Evolutionary conservation across 1,284 basidiomycete genomes (phyloP).

Genomic region (Ceratobasidium sp.): DNA sequence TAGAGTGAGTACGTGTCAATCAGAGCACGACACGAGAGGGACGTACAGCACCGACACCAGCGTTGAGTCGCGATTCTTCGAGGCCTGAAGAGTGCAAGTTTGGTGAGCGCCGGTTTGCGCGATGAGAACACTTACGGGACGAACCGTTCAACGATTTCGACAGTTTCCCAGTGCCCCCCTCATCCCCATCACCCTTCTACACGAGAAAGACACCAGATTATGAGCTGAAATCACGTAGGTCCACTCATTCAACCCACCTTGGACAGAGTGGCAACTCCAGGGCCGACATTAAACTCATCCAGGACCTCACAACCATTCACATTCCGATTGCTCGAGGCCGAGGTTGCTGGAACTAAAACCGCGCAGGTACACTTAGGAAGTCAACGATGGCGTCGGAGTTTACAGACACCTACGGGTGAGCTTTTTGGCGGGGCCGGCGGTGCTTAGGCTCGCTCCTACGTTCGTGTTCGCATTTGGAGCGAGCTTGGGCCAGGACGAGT

Average conservation of each 20-base stretch:
- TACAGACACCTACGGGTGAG: slow-evolving; percentile 17
- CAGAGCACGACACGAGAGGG: background rate
- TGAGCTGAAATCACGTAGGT: too few species aligned
- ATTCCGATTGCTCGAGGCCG: background rate
- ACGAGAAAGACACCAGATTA: too few species aligned
- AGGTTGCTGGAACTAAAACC: background rate
- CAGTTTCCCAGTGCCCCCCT: background rate
- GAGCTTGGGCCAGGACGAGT: slow-evolving; percentile 3
- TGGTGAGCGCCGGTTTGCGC: background rate
- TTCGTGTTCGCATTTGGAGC: slow-evolving; percentile 1
- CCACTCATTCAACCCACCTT: background rate
- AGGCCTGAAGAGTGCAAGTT: background rate
- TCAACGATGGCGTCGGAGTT: background rate
- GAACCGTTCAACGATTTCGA: slow-evolving; percentile 20
- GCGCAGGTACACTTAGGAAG: background rate
- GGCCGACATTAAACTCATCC: slow-evolving; percentile 5
- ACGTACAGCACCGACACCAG: background rate
- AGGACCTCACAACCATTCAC: background rate
- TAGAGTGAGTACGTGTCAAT: too few species aligned
- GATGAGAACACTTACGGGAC: slow-evolving; percentile 3
- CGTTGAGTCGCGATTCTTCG: background rate
- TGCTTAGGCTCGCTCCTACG: background rate
- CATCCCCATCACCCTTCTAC: background rate
- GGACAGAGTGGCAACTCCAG: slow-evolving; percentile 18
- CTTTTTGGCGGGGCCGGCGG: slow-evolving; percentile 3